Conservation (phyloP, 331 rosid genomes). For the Prunus yedoensis region DNA sequence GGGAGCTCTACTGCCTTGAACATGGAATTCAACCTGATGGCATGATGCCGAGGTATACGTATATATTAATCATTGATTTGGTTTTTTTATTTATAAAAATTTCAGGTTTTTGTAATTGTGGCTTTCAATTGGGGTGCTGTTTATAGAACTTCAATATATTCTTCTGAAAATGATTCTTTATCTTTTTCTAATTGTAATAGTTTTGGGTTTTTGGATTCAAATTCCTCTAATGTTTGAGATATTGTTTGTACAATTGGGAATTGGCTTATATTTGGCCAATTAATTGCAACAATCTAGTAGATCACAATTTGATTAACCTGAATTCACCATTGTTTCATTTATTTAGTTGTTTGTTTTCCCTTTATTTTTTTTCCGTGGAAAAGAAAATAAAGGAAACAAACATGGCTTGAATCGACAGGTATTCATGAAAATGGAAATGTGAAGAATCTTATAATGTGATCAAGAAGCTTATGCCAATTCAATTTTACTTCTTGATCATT, state of each 20-base stretch:
- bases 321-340: neutral
- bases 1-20: slow-evolving; percentile 75
- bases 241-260: neutral
- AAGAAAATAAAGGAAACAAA: too few relatives aligned
- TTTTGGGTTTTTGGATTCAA: neutral
- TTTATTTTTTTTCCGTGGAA: too few relatives aligned
- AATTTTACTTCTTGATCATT: neutral
- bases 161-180: neutral
- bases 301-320: neutral
- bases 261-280: neutral
- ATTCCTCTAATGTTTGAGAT: neutral
- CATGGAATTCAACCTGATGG: slow-evolving; percentile 74
- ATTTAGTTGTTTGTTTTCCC: neutral
- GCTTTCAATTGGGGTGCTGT: neutral
- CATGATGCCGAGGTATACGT: slow-evolving; percentile 53
- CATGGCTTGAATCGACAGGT: too few relatives aligned
- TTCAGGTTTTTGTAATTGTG: neutral
- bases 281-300: neutral
- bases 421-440: neutral
- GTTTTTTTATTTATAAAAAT: too few relatives aligned
- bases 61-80: neutral
- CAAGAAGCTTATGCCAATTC: neutral
- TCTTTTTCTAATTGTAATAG: neutral
- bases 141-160: neutral
- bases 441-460: neutral